Evolutionary conservation across 1,139 yeast genomes (phyloP), one percentile per base, ranked within the genome.

Genomic region (Taphrina communis): DNA sequence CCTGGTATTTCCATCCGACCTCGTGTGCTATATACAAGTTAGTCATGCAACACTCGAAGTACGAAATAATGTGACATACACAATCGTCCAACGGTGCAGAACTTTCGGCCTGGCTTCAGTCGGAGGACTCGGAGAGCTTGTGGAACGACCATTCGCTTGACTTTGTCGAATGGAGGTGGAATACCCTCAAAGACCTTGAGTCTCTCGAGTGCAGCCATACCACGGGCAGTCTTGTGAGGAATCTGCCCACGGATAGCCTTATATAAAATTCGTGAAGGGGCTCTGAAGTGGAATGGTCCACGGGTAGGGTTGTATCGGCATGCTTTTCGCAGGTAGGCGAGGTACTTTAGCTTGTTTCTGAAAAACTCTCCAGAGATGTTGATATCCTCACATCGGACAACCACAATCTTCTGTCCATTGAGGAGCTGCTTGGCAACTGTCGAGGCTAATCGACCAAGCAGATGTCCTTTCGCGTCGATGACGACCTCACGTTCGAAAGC

Each of bases 211-310:
- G 99, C 99, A 81, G 99, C 98, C 86, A 90, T 89, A 85, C 99
- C 99, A 85, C 99, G 95, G 79, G 98, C 94, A 77, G 99, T 94
- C 91, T 95, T 94, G 94, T 94, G 99, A 82, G 97, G 87, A 80
- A 95, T 86, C 99, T 95, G 95, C 85, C 99, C 99, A 83, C 97
- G 90, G 83, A 94, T 84, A 80, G 99, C 97, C 90, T 94, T 94
- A 95, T 92, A 93, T 85, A 94, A 91, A 85, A 94, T 92, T 87
- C 98, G 92, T 75, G 98, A 92, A 83, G 99, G 99, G 75, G 99
- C 99, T 86, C 98, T 94, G 97, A 94, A 94, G 84, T 94, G 99
- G 98, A 94, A 95, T 82, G 98, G 98, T 86, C 99, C 99, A 83
- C 92, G 90, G 80, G 87, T 88, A 86, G 92, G 92, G 96, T 94